Conservation (phyloP, 192 early-diverging fungal species). For the Pilobolus umbonatus region DNA sequence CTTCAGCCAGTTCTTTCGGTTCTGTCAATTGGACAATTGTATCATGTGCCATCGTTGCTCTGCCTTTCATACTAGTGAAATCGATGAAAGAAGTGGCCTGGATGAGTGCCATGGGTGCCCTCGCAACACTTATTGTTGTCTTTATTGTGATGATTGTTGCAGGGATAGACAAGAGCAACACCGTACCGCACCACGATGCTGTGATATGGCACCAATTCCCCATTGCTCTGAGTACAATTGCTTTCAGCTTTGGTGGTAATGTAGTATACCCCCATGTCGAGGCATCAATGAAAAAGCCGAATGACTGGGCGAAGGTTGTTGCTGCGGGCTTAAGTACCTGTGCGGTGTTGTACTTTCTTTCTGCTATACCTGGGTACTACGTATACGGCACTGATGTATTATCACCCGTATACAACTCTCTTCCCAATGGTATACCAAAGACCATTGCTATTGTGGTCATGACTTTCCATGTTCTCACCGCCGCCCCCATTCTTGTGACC, state of each 20-base stretch:
- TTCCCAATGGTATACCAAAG: conserved; percentile 58
- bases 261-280: conserved; percentile 83
- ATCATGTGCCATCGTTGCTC: conserved; percentile 54
- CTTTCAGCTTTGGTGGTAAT: conserved; percentile 74
- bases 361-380: conserved; percentile 66
- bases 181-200: conserved; percentile 34
- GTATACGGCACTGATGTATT: conserved; percentile 64
- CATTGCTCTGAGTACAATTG: conserved; percentile 71
- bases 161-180: conserved; percentile 39
- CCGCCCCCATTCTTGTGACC: conserved; percentile 73
- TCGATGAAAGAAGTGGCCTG: conserved; percentile 77
- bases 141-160: conserved; percentile 61
- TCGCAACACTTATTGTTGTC: conserved; percentile 70
- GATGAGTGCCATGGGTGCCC: conserved; percentile 69
- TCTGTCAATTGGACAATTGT: conserved; percentile 61
- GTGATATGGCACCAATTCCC: conserved; percentile 70
- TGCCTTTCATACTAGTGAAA: conserved; percentile 71
- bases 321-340: conserved; percentile 60
- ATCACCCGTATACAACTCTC: conserved; percentile 68
- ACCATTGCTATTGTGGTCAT: conserved; percentile 71
- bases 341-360: conserved; percentile 62
- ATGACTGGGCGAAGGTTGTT: conserved; percentile 65
- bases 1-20: conserved; percentile 32
- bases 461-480: conserved; percentile 74
- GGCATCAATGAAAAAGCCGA: conserved; percentile 67